Percentiles rank a stretch among this genome's conserved stretches.
Evolutionary conservation across 73 alveolate genomes (phyloP).

Genomic region (Paramecium bursaria): DNA sequence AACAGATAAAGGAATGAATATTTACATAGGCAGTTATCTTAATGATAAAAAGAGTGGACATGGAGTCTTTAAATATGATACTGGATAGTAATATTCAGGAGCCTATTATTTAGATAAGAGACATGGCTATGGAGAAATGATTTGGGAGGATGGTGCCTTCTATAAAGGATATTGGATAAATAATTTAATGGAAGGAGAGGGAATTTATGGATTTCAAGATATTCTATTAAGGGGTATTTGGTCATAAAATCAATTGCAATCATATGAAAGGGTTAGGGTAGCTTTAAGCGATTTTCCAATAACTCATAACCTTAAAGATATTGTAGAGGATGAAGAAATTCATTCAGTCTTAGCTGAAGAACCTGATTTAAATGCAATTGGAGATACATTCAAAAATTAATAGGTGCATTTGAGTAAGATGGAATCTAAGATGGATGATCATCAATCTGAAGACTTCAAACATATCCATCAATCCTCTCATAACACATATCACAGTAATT

Average conservation of each 20-base stretch:
- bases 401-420: too few relatives aligned
- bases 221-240: slow-evolving; percentile 16
- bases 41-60: slow-evolving; percentile 68
- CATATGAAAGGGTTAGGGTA: slow-evolving; percentile 14
- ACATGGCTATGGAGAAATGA: slow-evolving; percentile 68
- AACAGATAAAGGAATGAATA: slow-evolving; percentile 49
- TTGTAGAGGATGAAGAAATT: slow-evolving; percentile 48
- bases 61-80: slow-evolving; percentile 51
- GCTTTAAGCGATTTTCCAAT: slow-evolving; percentile 40
- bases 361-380: slow-evolving; percentile 47
- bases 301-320: slow-evolving; percentile 19
- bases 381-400: slow-evolving; percentile 29
- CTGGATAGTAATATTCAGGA: slow-evolving; percentile 55
- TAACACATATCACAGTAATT: too few relatives aligned
- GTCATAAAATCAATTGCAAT: slow-evolving; percentile 24
- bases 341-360: slow-evolving; percentile 34
- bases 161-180: slow-evolving; percentile 66
- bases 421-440: too few relatives aligned
- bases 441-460: too few relatives aligned
- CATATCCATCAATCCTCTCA: too few relatives aligned
- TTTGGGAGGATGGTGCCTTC: slow-evolving; percentile 71
- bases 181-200: slow-evolving; percentile 69
- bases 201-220: background rate
- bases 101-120: slow-evolving; percentile 38
- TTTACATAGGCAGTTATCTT: slow-evolving; percentile 57